Percentiles rank a stretch among this genome's conserved stretches.
phyloP scores from a whole-genome alignment of 176 grass and related monocot genomes.

The Panicum miliaceum region DNA sequence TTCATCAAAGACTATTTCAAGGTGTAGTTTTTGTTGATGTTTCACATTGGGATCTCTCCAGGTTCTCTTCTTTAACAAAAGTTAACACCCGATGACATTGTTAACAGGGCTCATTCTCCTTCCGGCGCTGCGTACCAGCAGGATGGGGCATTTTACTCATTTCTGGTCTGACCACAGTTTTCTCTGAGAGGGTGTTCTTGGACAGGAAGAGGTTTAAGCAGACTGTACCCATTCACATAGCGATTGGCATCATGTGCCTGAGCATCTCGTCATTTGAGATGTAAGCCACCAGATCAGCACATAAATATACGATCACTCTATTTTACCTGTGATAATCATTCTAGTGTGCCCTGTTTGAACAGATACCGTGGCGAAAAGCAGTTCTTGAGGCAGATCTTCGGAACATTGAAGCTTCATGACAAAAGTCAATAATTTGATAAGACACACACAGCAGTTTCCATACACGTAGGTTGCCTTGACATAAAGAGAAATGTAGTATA shows the following conservation, averaged over 20 bases:
- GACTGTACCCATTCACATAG: conserved; percentile 79
- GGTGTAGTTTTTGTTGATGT: conserved; percentile 51
- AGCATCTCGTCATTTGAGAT: conserved; percentile 66
- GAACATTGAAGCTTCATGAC: conserved; percentile 25
- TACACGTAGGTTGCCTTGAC: not conserved
- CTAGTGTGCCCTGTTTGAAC: conserved; percentile 27
- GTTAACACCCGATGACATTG: conserved; percentile 1
- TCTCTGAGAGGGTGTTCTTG: conserved; percentile 83
- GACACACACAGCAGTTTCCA: not conserved
- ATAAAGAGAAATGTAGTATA: conserved; percentile 19
- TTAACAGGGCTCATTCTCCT: conserved; percentile 72
- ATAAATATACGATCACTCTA: not conserved
- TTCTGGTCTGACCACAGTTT: conserved; percentile 62
- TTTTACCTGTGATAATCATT: conserved; percentile 24
- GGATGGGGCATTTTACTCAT: conserved; percentile 80
- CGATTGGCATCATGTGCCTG: conserved; percentile 73
- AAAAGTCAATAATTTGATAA: conserved; percentile 29
- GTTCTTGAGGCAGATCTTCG: conserved; percentile 71
- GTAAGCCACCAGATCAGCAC: conserved; percentile 46
- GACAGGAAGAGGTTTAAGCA: conserved; percentile 69
- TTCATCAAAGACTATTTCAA: conserved; percentile 94
- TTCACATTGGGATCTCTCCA: conserved; percentile 6
- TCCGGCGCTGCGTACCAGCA: conserved; percentile 68
- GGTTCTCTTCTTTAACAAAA: conserved; percentile 1
- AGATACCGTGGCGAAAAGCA: conserved; percentile 83